Percentiles rank a stretch among this genome's conserved stretches.
Conservation (phyloP, 1,284 basidiomycete species). For the Caloboletus firmus region DNA sequence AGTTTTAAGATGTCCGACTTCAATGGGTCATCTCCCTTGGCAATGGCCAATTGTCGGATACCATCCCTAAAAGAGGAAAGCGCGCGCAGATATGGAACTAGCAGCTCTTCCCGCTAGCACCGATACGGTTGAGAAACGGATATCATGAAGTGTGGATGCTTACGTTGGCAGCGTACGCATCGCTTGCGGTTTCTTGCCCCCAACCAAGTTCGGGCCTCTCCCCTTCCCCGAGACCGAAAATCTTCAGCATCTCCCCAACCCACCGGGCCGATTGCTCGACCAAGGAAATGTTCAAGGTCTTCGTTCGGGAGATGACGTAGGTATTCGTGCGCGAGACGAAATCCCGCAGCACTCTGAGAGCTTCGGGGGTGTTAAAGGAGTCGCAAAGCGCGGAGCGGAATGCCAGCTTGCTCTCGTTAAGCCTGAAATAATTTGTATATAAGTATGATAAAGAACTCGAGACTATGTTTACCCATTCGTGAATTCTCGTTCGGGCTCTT, state of each 20-base stretch:
- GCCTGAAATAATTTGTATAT: slow-evolving; percentile 42
- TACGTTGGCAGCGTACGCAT: slow-evolving; percentile 50
- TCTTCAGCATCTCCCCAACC: slow-evolving; percentile 87
- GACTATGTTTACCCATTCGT: slow-evolving; percentile 52
- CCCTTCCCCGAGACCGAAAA: slow-evolving; percentile 95
- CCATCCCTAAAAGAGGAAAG: slow-evolving; percentile 92
- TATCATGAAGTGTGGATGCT: slow-evolving; percentile 39
- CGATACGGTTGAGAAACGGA: not conserved
- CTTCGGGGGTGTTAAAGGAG: slow-evolving; percentile 94
- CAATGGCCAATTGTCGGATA: slow-evolving; percentile 82
- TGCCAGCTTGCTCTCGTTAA: slow-evolving; percentile 72
- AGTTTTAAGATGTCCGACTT: slow-evolving; percentile 82
- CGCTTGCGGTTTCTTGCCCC: slow-evolving; percentile 56
- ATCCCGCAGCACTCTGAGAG: slow-evolving; percentile 76
- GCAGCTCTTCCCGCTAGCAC: slow-evolving; percentile 72
- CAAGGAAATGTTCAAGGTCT: slow-evolving; percentile 66
- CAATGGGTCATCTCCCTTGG: slow-evolving; percentile 60
- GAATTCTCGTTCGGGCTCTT: slow-evolving; percentile 65
- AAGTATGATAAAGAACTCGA: slow-evolving; percentile 15
- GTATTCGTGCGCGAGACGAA: slow-evolving; percentile 88
- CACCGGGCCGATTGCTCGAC: slow-evolving; percentile 79
- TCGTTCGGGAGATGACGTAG: slow-evolving; percentile 73
- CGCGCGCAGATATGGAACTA: slow-evolving; percentile 88
- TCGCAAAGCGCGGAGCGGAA: slow-evolving; percentile 95
- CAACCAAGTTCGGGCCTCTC: slow-evolving; percentile 65